Base-by-base conservation (phyloP, 2,329 filamentous ascomycete species). In the Byssothecium circinans region DNA sequence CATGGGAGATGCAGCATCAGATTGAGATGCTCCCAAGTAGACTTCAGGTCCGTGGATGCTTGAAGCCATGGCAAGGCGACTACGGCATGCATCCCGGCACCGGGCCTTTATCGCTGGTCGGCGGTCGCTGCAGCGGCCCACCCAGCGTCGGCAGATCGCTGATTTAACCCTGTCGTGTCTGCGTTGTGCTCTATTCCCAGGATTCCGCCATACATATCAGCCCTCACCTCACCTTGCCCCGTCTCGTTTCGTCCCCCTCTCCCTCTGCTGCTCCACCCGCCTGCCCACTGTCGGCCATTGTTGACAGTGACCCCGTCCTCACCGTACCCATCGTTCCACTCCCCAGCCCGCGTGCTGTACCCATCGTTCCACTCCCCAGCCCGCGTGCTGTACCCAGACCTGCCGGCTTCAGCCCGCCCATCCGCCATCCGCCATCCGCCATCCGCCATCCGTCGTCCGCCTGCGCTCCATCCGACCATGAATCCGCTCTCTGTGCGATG, bases 401-500 rank as follows among this genome's bases (percentile, higher is more conserved):
- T n/a, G 14, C 29, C 10, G 29, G 10, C 29, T n/a, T 4, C 12
- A 5, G 5, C 29, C 12, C 29, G 4, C 29, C 14, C 29, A 12
- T n/a, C 12, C 29, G 5, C 29, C 12, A 12, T 14, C 7, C 33
- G 15, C 19, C 33, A 18, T 20, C 15, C 11, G 11, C 25, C 25
- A 29, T 41, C 41, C 50, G 43, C 56, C 52, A 52, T 49, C 47
- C 40, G 44, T 49, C 51, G 56, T 52, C 57, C 56, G 57, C 47
- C 54, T 57, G 57, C 59, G 55, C 62, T 61, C 54, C 58, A 54
- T 52, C 46, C 66, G 63, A 70, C 63, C 61, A 73, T 70, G 70
- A 64, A 63, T 66, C 60, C 63, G 65, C 65, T 59, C 57, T 64
- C 57, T 54, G 64, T 72, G 70, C 69, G 59, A 74, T 73, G 71